A percentile compares a stretch with the other conserved stretches of the same genome.
Conservation (phyloP, 371 early-diverging fungal species). For the Rhizopus sp. region DNA sequence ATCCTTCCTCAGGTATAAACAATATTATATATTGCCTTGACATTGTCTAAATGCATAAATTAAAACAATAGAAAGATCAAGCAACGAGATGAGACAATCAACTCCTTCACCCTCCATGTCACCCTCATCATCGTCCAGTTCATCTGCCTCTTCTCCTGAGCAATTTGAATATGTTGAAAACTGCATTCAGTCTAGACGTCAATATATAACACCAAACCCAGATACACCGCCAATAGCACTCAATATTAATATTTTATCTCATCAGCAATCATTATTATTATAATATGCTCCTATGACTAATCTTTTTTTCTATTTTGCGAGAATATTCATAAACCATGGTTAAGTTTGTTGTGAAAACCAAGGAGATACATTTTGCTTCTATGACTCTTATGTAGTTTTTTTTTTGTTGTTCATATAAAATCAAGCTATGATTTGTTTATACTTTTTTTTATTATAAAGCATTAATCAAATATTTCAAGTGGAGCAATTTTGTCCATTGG, state of each 20-base stretch:
- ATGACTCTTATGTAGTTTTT: background rate
- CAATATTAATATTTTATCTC: conserved; percentile 19
- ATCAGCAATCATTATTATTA: conserved; percentile 27
- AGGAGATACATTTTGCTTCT: background rate
- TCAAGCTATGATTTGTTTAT: background rate
- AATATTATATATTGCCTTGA: conserved; percentile 7
- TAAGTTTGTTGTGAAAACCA: background rate
- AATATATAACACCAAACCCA: conserved; percentile 1
- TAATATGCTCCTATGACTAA: background rate
- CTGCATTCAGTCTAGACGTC: conserved; percentile 8
- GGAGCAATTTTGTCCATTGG: conserved; percentile 57
- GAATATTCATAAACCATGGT: background rate
- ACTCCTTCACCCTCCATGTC: conserved; percentile 33
- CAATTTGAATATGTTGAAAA: conserved; percentile 19
- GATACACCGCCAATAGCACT: conserved; percentile 5
- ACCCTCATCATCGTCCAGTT: conserved; percentile 36
- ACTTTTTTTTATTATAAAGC: conserved; percentile 6
- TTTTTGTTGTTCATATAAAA: background rate
- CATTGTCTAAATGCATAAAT: conserved; percentile 9
- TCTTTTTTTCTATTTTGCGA: background rate
- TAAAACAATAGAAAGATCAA: too few relatives aligned
- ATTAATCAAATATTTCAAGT: conserved; percentile 60
- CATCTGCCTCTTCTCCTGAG: conserved; percentile 26
- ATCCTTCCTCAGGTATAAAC: too few relatives aligned
- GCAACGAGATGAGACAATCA: too few relatives aligned